Evolutionary conservation across 2,329 filamentous ascomycete genomes (phyloP).

Genomic region (Ophiostoma populinum): DNA sequence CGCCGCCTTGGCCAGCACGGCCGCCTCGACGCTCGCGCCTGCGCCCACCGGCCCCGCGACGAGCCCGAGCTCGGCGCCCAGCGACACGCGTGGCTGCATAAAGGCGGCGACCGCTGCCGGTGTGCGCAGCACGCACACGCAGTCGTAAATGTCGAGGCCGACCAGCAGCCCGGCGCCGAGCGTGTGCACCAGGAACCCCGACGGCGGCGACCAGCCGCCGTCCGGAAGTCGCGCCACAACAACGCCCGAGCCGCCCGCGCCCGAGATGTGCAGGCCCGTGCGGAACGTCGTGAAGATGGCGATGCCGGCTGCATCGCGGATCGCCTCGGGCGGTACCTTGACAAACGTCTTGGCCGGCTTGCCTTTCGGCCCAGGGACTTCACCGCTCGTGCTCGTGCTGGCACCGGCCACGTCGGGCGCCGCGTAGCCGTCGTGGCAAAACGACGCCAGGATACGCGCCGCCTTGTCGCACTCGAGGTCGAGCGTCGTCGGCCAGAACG

Average conservation of each 20-base stretch:
- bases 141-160: slow-evolving; percentile 61
- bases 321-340: slow-evolving; percentile 25
- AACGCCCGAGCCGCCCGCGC: slow-evolving; percentile 41
- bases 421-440: slow-evolving; percentile 36
- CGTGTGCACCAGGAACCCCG: slow-evolving; percentile 54
- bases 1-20: slow-evolving; percentile 27
- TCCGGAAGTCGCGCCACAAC: slow-evolving; percentile 37
- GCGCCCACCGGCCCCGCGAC: slow-evolving; percentile 52
- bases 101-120: slow-evolving; percentile 50
- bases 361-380: slow-evolving; percentile 13
- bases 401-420: slow-evolving; percentile 6
- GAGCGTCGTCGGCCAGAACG: slow-evolving; percentile 59
- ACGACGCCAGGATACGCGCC: slow-evolving; percentile 55
- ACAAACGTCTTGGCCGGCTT: slow-evolving; percentile 18
- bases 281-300: slow-evolving; percentile 54
- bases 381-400: too few relatives aligned
- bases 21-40: slow-evolving; percentile 53
- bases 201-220: slow-evolving; percentile 54
- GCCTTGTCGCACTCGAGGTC: slow-evolving; percentile 66
- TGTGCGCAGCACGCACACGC: slow-evolving; percentile 56
- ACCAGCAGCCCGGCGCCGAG: slow-evolving; percentile 51
- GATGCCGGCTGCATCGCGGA: slow-evolving; percentile 42
- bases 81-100: slow-evolving; percentile 49
- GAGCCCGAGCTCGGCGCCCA: slow-evolving; percentile 64
- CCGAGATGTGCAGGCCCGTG: slow-evolving; percentile 36